These are phyloP conservation scores for Bremia lactucae DNA, from an alignment of 352 stramenopile species.

Conservation along the genomic window DNA sequence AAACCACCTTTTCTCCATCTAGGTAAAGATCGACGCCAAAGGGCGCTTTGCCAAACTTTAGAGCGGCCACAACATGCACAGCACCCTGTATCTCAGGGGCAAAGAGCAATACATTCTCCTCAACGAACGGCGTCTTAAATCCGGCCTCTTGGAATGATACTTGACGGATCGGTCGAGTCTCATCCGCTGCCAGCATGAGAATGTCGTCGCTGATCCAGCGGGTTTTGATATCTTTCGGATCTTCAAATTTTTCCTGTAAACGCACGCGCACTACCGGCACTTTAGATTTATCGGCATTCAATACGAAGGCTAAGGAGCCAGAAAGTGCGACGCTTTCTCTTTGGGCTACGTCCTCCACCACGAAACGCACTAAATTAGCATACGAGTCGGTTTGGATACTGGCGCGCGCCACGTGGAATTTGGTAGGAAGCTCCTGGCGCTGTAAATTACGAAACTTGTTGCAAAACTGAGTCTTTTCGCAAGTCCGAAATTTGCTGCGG, in stretches of 20 bases:
- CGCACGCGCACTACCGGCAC: conserved; percentile 52
- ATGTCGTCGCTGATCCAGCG: conserved; percentile 49
- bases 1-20: conserved; percentile 49
- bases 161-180: conserved; percentile 24
- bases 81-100: conserved; percentile 6
- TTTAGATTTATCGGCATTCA: conserved; percentile 18
- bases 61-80: conserved; percentile 32
- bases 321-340: conserved; percentile 19
- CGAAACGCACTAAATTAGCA: conserved; percentile 32
- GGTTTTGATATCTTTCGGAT: conserved; percentile 40
- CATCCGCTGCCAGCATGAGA: conserved; percentile 23
- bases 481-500: conserved; percentile 97
- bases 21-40: conserved; percentile 68
- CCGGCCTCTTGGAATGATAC: conserved; percentile 26
- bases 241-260: conserved; percentile 38
- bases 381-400: conserved; percentile 21
- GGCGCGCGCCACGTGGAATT: conserved; percentile 24
- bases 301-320: conserved; percentile 43
- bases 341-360: conserved; percentile 23
- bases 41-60: conserved; percentile 23
- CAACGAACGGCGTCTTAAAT: conserved; percentile 14
- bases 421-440: conserved; percentile 8
- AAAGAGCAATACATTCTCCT: conserved; percentile 29
- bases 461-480: conserved; percentile 97
- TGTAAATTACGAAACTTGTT: conserved; percentile 41